phyloP scores from a whole-genome alignment of 1,284 basidiomycete genomes.

The Fomitopsis schrenkii region DNA sequence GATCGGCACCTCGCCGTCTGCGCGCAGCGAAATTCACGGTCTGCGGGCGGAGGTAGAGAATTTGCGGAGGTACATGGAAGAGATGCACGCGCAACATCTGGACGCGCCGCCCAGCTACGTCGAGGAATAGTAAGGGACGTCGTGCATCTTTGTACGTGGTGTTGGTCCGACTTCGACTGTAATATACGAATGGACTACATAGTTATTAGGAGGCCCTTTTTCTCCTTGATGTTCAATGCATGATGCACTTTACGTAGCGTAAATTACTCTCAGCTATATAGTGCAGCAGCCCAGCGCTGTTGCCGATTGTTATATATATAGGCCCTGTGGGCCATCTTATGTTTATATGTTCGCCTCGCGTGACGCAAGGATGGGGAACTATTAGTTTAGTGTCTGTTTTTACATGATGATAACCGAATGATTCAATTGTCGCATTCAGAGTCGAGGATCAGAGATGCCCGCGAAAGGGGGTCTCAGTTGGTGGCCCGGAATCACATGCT shows the following conservation, averaged over 20 bases:
- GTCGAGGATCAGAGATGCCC: no score
- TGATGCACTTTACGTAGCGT: neutral
- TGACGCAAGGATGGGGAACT: no score
- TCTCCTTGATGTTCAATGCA: neutral
- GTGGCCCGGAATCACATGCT: neutral
- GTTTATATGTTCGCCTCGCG: neutral
- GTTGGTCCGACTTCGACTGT: neutral
- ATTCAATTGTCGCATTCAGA: no score
- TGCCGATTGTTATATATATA: neutral
- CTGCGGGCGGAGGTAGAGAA: conserved; percentile 24
- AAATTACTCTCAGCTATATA: neutral
- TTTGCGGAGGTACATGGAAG: conserved; percentile 22
- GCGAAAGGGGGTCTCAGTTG: no score
- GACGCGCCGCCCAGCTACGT: conserved; percentile 21
- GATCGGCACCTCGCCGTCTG: neutral
- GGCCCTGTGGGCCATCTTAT: neutral
- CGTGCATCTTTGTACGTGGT: no score
- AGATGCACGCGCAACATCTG: conserved; percentile 18
- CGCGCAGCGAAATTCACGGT: conserved; percentile 19
- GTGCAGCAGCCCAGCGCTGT: neutral
- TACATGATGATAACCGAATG: no score
- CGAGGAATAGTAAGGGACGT: neutral
- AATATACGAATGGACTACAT: neutral
- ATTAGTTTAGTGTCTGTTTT: no score
- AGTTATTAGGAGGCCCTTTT: neutral